Conservation (phyloP, 768 basidiomycete species). For the Punctularia strigosozonata region DNA sequence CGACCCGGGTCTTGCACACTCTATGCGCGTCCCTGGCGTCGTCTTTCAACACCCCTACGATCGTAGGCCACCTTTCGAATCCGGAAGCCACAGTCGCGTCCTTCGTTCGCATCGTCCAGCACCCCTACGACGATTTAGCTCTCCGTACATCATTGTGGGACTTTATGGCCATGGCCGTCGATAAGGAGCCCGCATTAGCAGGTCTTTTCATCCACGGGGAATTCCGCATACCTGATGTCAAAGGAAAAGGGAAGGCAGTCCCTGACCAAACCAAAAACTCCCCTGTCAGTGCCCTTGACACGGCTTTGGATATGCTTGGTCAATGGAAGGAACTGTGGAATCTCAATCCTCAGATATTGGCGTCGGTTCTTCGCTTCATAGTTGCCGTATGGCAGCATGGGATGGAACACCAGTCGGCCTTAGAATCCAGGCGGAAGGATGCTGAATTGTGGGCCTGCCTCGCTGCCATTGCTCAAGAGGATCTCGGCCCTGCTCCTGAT, state of each 20-base stretch:
- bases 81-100: constrained; percentile 60
- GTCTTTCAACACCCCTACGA: constrained; percentile 52
- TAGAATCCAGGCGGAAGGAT: constrained; percentile 46
- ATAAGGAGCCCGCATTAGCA: constrained; percentile 79
- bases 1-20: constrained; percentile 54
- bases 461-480: constrained; percentile 47
- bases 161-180: constrained; percentile 70
- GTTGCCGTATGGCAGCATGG: constrained; percentile 73
- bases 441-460: constrained; percentile 62
- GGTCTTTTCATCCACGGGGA: constrained; percentile 68
- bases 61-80: constrained; percentile 68
- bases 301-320: constrained; percentile 53
- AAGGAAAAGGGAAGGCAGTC: constrained; percentile 24
- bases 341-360: constrained; percentile 62
- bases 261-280: constrained; percentile 10
- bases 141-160: constrained; percentile 74
- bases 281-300: constrained; percentile 47
- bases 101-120: constrained; percentile 60
- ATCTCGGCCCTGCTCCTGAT: constrained; percentile 66
- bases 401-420: constrained; percentile 51
- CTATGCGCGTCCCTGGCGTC: constrained; percentile 55
- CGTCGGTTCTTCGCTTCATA: constrained; percentile 65
- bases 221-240: constrained; percentile 38
- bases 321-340: constrained; percentile 73
- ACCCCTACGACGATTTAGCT: constrained; percentile 68